phyloP scores from a whole-genome alignment of 2,329 filamentous ascomycete species.

The Arthroderma uncinatum region DNA sequence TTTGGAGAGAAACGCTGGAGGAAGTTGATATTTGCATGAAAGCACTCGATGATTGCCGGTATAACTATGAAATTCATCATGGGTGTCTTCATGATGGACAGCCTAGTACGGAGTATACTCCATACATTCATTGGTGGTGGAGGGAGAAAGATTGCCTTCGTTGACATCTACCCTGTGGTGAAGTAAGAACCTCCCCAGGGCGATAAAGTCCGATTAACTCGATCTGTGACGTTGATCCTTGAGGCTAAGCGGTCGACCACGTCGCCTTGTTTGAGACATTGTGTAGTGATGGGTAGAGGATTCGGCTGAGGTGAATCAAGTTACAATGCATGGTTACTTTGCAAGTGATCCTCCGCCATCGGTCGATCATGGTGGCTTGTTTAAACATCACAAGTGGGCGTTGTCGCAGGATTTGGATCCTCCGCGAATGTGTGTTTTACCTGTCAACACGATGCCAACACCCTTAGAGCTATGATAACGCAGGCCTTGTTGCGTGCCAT shows the following conservation, averaged over 20 bases:
- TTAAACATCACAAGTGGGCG: not conserved
- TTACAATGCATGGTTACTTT: not conserved
- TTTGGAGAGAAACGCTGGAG: too few species aligned
- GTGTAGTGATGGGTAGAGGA: not conserved
- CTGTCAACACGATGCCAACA: not conserved
- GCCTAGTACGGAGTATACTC: too few species aligned
- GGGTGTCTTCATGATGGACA: too few species aligned
- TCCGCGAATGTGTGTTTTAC: not conserved
- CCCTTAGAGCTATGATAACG: not conserved
- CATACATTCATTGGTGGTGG: too few species aligned
- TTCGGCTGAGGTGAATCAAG: not conserved
- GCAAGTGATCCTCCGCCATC: not conserved
- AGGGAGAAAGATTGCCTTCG: too few species aligned
- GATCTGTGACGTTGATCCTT: not conserved
- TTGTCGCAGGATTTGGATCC: conserved; percentile 1
- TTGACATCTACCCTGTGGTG: too few species aligned
- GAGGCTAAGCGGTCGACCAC: not conserved
- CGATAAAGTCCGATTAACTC: not conserved
- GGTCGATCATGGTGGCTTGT: conserved; percentile 1
- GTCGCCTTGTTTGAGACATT: not conserved
- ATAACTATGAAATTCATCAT: too few species aligned
- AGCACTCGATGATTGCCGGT: too few species aligned
- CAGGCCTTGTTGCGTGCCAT: not conserved
- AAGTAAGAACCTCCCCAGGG: too few species aligned
- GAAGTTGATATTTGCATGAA: too few species aligned